A percentile compares a stretch with the other conserved stretches of the same genome.
These are phyloP conservation scores for Solanum chiquidenum DNA, from an alignment of 257 asterid genomes.

Conservation along the genomic window DNA sequence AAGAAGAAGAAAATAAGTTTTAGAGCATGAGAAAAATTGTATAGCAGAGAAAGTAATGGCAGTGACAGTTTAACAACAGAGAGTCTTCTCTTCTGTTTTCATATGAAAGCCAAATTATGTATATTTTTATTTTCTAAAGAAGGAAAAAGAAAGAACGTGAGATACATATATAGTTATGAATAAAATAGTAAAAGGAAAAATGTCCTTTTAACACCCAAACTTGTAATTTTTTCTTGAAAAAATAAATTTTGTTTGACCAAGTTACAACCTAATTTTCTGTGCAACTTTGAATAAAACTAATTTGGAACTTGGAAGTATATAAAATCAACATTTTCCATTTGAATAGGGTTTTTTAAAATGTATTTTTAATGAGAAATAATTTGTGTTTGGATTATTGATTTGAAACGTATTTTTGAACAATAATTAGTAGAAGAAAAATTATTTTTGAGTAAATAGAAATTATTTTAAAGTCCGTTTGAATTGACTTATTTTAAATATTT, in stretches of 20 bases:
- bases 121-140: not conserved
- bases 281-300: not conserved
- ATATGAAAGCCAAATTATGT: not conserved
- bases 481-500: too few species aligned
- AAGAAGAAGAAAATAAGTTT: not conserved
- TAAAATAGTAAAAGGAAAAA: not conserved
- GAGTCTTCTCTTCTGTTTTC: not conserved
- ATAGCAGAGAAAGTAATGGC: not conserved
- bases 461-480: not conserved
- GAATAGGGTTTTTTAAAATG: not conserved
- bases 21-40: not conserved
- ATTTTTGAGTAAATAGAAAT: not conserved
- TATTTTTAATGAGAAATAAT: too few species aligned
- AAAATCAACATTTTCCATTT: not conserved
- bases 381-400: not conserved
- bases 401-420: not conserved
- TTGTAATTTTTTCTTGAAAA: not conserved
- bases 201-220: not conserved
- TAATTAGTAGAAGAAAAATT: not conserved
- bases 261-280: not conserved
- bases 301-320: not conserved
- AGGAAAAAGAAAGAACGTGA: not conserved
- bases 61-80: not conserved
- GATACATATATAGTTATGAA: not conserved
- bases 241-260: not conserved